Evolutionary conservation across 441 rosid genomes (phyloP).

Genomic region (Lagerstroemia fauriei): DNA sequence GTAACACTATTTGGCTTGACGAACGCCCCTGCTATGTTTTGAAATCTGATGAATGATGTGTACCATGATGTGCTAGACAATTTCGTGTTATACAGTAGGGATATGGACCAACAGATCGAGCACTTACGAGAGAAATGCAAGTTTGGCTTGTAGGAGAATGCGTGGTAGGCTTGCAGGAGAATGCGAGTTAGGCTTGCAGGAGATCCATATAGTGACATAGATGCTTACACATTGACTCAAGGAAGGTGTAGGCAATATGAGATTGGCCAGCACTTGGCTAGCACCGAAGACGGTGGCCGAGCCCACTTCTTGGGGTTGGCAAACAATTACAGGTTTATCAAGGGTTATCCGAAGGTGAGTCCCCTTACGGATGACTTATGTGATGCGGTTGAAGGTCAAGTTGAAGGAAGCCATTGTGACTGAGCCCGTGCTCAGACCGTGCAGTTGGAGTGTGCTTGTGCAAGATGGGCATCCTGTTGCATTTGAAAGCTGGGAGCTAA

Average conservation of each 20-base stretch:
- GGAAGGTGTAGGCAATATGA: neutral
- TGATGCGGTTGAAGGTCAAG: neutral
- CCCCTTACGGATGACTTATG: neutral
- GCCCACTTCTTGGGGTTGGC: neutral
- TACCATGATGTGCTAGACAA: neutral
- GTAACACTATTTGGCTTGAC: no score
- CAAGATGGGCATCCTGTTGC: neutral
- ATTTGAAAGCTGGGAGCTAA: conserved; percentile 9
- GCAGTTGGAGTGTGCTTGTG: neutral
- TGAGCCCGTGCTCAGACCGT: neutral
- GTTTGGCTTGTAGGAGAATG: neutral
- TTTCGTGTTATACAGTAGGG: neutral
- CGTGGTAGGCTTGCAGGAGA: no score
- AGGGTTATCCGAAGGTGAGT: neutral
- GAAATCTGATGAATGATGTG: no score
- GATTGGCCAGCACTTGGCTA: neutral
- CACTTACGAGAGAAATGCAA: neutral
- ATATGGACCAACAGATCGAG: neutral
- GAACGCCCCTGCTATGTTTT: no score
- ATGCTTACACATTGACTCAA: neutral
- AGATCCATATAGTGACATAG: neutral
- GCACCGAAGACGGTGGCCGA: no score
- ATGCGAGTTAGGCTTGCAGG: neutral
- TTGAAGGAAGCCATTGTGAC: neutral
- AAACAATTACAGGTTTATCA: neutral